Evolutionary conservation across 2,329 filamentous ascomycete genomes (phyloP).

Genomic region (Fusarium setosum): DNA sequence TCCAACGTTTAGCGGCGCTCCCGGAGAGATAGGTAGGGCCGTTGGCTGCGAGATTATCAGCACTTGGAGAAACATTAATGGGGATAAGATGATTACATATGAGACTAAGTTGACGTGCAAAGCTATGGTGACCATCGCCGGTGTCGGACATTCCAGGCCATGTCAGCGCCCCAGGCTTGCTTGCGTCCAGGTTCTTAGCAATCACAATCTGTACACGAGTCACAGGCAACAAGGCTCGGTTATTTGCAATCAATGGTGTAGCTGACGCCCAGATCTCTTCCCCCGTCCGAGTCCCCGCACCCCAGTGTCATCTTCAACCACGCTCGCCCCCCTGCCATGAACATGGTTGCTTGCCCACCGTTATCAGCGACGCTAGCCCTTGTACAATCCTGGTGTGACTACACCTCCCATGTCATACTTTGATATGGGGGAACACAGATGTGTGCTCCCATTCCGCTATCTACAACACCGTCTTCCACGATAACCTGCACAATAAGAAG

Average conservation of each 20-base stretch:
- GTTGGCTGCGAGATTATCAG: too few relatives aligned
- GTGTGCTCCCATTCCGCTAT: background rate
- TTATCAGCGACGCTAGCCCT: conserved; percentile 25
- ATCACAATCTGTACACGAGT: background rate
- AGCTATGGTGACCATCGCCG: background rate
- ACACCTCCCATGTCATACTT: conserved; percentile 7
- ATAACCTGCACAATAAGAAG: background rate
- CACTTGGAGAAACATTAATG: background rate
- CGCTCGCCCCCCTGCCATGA: background rate
- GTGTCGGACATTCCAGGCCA: background rate
- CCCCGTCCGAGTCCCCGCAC: conserved; percentile 6
- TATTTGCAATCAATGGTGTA: background rate
- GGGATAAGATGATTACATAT: background rate
- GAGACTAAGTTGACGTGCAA: background rate
- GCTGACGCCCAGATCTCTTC: background rate
- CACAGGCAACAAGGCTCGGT: background rate
- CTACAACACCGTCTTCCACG: background rate
- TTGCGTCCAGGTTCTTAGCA: conserved; percentile 6
- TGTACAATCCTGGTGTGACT: conserved; percentile 5
- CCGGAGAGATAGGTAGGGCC: background rate
- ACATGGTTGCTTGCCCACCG: background rate
- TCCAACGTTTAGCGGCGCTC: conserved; percentile 1
- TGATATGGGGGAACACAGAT: conserved; percentile 5
- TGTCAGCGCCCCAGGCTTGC: background rate
- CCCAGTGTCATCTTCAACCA: background rate